Evolutionary conservation across 192 early-diverging fungal species (phyloP).

Genomic region (Backusella mclennaniae): DNA sequence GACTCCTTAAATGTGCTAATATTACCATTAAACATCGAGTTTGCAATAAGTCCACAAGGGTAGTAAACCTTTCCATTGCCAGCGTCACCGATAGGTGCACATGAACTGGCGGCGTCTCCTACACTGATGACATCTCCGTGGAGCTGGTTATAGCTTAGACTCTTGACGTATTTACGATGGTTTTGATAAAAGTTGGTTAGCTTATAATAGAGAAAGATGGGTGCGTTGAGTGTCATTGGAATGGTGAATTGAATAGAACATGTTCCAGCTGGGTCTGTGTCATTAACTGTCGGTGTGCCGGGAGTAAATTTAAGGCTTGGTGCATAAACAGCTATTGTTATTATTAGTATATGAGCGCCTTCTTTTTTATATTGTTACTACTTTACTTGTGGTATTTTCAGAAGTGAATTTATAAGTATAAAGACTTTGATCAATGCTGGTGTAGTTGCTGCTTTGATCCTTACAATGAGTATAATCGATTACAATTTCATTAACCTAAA

Average conservation of each 20-base stretch:
- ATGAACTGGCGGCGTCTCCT: conserved; percentile 44
- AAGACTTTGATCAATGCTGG: not conserved
- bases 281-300: not conserved
- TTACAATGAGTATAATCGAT: conserved; percentile 95
- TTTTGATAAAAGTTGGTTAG: conserved; percentile 99
- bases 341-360: not conserved
- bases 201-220: conserved; percentile 93
- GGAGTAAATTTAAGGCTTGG: conserved; percentile 17
- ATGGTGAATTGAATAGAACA: conserved; percentile 77
- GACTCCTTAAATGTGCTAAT: not conserved
- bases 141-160: conserved; percentile 81
- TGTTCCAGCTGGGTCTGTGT: not conserved
- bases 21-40: conserved; percentile 94
- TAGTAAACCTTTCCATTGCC: conserved; percentile 55
- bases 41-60: conserved; percentile 98
- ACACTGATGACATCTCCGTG: conserved; percentile 55
- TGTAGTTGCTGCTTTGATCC: not conserved
- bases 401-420: conserved; percentile 39
- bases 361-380: not conserved
- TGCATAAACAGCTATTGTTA: conserved; percentile 18
- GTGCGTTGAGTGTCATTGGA: conserved; percentile 65
- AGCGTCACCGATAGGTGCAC: conserved; percentile 55
- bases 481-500: conserved; percentile 76
- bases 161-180: conserved; percentile 94
- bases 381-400: conserved; percentile 35